Evolutionary conservation across 1,139 yeast genomes (phyloP).

Genomic region (Geotrichum aggregatum): DNA sequence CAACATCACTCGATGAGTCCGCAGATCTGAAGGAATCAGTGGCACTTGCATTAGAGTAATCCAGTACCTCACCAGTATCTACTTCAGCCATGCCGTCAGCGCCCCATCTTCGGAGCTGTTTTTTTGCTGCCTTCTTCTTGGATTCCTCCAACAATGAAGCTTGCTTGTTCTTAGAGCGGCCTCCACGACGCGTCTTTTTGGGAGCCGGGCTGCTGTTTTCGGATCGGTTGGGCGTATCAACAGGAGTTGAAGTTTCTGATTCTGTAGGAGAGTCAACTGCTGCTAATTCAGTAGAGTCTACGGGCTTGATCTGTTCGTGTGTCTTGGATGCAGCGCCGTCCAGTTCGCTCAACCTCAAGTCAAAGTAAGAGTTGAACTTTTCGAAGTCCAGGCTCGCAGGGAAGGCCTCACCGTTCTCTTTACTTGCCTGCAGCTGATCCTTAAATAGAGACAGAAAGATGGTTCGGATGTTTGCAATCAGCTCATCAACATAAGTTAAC

Average conservation of each 20-base stretch:
- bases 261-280: conserved; percentile 10
- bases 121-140: conserved; percentile 31
- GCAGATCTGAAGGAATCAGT: conserved; percentile 29
- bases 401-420: conserved; percentile 19
- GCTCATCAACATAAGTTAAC: conserved; percentile 37
- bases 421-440: conserved; percentile 27
- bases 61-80: conserved; percentile 41
- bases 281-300: not conserved
- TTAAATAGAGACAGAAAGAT: conserved; percentile 36
- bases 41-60: conserved; percentile 43
- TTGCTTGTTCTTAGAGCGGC: conserved; percentile 25
- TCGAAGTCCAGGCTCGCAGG: conserved; percentile 28
- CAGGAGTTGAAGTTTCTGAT: conserved; percentile 14
- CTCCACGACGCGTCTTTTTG: conserved; percentile 19
- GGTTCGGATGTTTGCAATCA: conserved; percentile 36
- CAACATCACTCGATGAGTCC: conserved; percentile 36
- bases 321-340: conserved; percentile 18
- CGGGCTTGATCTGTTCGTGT: not conserved
- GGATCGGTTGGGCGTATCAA: conserved; percentile 17
- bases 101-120: conserved; percentile 46
- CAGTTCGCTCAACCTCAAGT: conserved; percentile 34
- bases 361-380: conserved; percentile 37
- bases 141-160: conserved; percentile 23
- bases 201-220: conserved; percentile 13
- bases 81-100: conserved; percentile 49